Base-by-base conservation (phyloP, 2,329 filamentous ascomycete species). In the Ophiostoma perfectum region DNA sequence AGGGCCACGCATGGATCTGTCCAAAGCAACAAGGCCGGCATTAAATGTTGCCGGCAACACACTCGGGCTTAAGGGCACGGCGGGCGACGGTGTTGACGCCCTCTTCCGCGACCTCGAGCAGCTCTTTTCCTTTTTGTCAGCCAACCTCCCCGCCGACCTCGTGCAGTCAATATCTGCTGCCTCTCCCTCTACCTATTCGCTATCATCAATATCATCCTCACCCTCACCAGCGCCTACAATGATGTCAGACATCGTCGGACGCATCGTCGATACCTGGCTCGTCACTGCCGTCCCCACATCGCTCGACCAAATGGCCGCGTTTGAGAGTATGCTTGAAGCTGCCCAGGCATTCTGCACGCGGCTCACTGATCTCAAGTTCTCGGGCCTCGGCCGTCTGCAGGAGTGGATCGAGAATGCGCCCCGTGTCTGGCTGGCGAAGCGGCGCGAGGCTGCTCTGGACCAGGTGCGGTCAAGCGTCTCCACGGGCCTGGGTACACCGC, bases 331-430 rank as follows among this genome's bases (percentile, higher is more conserved):
- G 6, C 83, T 96, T n/a, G 82, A 85, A 52, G 81, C 85, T 58
- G 86, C 92, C 0, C 80, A 82, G 39, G 77, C 79, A 0, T 90
- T 98, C 73, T 90, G 89, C 67, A 78, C 82, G 6, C 82, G 81
- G 1, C 78, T 98, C 7, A 82, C 86, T 47, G 78, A 80, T 7
- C 80, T 88, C 18, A 83, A 85, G 0, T 94, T 91, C 83, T 81
- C 83, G 16, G 83, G 83, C 4, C 81, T 85, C 64, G 80, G 83
- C 14, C 85, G 89, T 44, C 79, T 99, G 49, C 82, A 86, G 62
- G 87, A 91, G 38, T 99, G 95, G 94, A 88, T 92, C 0, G 86
- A 88, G 55, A 88, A 89, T 70, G 90, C 92, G 0, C 91, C 93
- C 0, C 87, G 87, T 69, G 88, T 92, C 39, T 99, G 95, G 95